Conservation (phyloP, 495 filamentous ascomycete species). For the Tuber aestivum region DNA sequence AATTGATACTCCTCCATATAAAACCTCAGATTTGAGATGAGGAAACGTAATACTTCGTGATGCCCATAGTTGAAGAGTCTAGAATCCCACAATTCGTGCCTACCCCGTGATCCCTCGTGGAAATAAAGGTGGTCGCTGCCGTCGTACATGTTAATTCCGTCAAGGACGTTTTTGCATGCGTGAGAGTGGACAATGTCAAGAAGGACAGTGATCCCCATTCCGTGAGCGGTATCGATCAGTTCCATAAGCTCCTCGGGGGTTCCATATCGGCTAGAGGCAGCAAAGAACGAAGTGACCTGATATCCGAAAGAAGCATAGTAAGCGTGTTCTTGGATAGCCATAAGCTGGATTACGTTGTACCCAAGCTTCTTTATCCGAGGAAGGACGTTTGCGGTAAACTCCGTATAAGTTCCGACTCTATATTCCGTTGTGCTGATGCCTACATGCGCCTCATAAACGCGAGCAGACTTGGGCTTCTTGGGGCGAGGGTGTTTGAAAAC, state of each 20-base stretch:
- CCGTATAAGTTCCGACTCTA: constrained; percentile 85
- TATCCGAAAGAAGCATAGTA: constrained; percentile 99
- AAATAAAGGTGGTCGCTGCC: constrained; percentile 93
- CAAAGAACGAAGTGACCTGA: constrained; percentile 97
- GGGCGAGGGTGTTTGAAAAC: constrained; percentile 75
- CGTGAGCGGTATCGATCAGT: constrained; percentile 89
- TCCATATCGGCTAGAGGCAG: constrained; percentile 91
- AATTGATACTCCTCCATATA: constrained; percentile 99
- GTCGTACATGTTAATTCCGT: constrained; percentile 92
- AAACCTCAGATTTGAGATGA: constrained; percentile 91
- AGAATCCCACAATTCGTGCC: constrained; percentile 91
- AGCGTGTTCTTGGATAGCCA: constrained; percentile 98
- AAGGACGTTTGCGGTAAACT: constrained; percentile 88
- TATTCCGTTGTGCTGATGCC: constrained; percentile 92
- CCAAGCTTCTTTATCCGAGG: constrained; percentile 84
- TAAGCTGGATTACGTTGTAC: constrained; percentile 96
- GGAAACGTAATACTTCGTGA: constrained; percentile 89
- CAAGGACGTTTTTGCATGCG: constrained; percentile 91
- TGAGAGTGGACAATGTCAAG: constrained; percentile 97
- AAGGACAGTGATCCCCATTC: constrained; percentile 83
- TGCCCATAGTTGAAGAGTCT: constrained; percentile 93
- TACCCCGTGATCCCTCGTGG: constrained; percentile 74
- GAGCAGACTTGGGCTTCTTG: constrained; percentile 73
- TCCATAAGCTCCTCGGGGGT: constrained; percentile 93
- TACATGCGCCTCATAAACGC: constrained; percentile 97